Evolutionary conservation across 192 early-diverging fungal genomes (phyloP).

Genomic region (Backusella circina): DNA sequence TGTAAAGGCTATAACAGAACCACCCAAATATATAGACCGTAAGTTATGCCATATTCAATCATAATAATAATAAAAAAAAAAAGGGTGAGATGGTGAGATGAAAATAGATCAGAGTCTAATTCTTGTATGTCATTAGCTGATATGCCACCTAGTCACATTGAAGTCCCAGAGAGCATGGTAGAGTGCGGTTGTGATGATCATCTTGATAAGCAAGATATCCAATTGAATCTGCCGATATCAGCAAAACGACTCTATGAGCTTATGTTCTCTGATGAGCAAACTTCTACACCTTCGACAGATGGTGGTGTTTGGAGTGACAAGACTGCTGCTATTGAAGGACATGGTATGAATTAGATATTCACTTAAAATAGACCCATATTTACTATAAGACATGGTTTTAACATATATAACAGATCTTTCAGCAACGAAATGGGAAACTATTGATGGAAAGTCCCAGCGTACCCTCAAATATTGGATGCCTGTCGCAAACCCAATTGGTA

Average conservation of each 20-base stretch:
- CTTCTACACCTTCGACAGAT: background rate
- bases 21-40: background rate
- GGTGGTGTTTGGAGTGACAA: constrained; percentile 25
- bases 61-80: background rate
- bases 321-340: constrained; percentile 19
- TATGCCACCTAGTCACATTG: constrained; percentile 42
- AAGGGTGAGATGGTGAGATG: too few species aligned
- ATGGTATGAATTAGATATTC: constrained; percentile 7
- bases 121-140: constrained; percentile 6
- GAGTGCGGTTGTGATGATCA: constrained; percentile 66
- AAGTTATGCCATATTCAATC: background rate
- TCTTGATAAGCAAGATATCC: constrained; percentile 53
- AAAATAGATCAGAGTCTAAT: background rate
- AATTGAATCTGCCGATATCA: constrained; percentile 49
- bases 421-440: constrained; percentile 12
- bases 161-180: constrained; percentile 43
- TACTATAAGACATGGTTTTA: background rate
- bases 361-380: background rate
- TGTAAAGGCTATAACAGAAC: background rate
- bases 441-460: constrained; percentile 29
- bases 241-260: constrained; percentile 63
- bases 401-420: constrained; percentile 5
- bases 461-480: constrained; percentile 63
- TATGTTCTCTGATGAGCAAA: constrained; percentile 45
- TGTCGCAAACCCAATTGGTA: constrained; percentile 69